These are phyloP conservation scores for Boletus reticuloceps DNA, from an alignment of 768 basidiomycete genomes.

Conservation along the genomic window DNA sequence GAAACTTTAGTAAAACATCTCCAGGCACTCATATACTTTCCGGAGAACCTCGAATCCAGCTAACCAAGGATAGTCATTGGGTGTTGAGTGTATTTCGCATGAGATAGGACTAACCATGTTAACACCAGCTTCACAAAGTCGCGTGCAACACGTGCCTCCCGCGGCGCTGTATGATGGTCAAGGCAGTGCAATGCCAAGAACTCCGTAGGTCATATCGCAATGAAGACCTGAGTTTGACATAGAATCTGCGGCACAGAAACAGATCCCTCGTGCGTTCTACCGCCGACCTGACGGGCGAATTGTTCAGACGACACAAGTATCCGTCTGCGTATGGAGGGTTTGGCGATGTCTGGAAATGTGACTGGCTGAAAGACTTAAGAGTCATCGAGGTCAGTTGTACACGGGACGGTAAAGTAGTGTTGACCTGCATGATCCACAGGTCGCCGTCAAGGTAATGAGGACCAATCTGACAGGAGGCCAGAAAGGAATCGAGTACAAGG, in stretches of 20 bases:
- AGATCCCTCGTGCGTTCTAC: neutral
- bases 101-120: neutral
- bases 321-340: slow-evolving; percentile 23
- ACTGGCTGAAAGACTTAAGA: slow-evolving; percentile 17
- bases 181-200: neutral
- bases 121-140: neutral
- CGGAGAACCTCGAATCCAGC: neutral
- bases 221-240: neutral
- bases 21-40: neutral
- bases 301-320: slow-evolving; percentile 16
- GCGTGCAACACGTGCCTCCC: neutral
- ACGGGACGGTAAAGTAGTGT: neutral
- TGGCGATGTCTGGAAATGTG: slow-evolving; percentile 25
- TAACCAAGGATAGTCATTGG: neutral
- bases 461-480: slow-evolving; percentile 11
- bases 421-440: slow-evolving; percentile 9
- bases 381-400: slow-evolving; percentile 18
- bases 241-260: neutral
- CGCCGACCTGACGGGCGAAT: slow-evolving; percentile 11
- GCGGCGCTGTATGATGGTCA: neutral
- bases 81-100: neutral
- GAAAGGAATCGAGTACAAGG: slow-evolving; percentile 14
- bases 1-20: neutral
- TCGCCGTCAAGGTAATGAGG: slow-evolving; percentile 27
- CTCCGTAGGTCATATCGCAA: slow-evolving; percentile 3